Conservation (phyloP, 768 basidiomycete species). For the Suillus occidentalis region DNA sequence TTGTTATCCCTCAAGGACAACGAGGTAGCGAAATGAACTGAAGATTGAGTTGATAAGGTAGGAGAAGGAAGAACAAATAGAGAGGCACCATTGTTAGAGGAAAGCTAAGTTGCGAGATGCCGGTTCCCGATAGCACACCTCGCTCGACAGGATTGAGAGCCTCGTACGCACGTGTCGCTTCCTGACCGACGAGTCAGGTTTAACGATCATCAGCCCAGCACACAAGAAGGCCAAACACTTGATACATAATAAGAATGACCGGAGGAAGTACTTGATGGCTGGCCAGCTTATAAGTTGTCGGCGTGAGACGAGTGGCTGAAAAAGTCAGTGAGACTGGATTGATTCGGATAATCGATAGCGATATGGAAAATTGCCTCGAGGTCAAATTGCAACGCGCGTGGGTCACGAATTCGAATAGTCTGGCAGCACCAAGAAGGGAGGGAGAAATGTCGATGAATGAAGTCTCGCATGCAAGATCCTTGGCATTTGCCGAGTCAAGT, state of each 20-base stretch:
- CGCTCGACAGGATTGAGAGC: slow-evolving; percentile 91
- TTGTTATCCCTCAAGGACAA: slow-evolving; percentile 66
- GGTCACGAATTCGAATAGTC: slow-evolving; percentile 1
- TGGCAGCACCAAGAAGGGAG: not conserved
- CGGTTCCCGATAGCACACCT: slow-evolving; percentile 84
- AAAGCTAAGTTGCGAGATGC: slow-evolving; percentile 5
- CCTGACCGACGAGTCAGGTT: slow-evolving; percentile 47
- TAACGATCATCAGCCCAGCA: slow-evolving; percentile 1
- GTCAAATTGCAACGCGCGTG: not conserved
- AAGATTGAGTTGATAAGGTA: slow-evolving; percentile 67
- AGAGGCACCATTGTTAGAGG: slow-evolving; percentile 44
- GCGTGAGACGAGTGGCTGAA: slow-evolving; percentile 12
- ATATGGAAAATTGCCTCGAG: not conserved
- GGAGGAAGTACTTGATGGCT: not conserved
- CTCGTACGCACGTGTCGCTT: slow-evolving; percentile 89
- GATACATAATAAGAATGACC: slow-evolving; percentile 41
- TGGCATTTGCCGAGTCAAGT: too few relatives aligned
- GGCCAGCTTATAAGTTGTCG: not conserved
- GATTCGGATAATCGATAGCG: slow-evolving; percentile 1
- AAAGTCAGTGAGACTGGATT: slow-evolving; percentile 3
- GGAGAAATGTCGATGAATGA: too few relatives aligned
- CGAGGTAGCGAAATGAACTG: slow-evolving; percentile 56
- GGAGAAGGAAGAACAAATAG: slow-evolving; percentile 65
- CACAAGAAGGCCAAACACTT: not conserved
- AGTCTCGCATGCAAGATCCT: too few relatives aligned